Percentiles rank a stretch among this genome's conserved stretches.
These are phyloP conservation scores for Aspergillus cavernicola DNA, from an alignment of 495 filamentous ascomycete species.

Conservation along the genomic window DNA sequence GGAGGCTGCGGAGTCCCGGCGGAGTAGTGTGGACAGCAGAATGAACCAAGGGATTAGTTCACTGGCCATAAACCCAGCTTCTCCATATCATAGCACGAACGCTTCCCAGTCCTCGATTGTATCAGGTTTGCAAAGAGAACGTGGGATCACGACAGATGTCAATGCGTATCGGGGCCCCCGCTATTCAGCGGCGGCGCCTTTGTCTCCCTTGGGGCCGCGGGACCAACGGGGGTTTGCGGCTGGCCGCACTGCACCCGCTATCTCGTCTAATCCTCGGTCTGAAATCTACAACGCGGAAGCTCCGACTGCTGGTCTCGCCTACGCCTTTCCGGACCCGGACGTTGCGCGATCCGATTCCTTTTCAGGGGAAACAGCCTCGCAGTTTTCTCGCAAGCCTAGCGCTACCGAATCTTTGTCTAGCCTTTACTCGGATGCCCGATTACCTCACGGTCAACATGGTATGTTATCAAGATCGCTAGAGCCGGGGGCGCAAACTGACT, in stretches of 20 bases:
- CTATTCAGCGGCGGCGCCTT: conserved; percentile 42
- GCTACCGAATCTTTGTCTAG: conserved; percentile 69
- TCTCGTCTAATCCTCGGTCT: conserved; percentile 71
- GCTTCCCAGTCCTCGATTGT: conserved; percentile 73
- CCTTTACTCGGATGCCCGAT: conserved; percentile 66
- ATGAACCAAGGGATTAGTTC: conserved; percentile 68
- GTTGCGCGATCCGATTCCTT: conserved; percentile 54
- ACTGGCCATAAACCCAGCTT: conserved; percentile 59
- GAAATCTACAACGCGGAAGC: conserved; percentile 76
- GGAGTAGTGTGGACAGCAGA: conserved; percentile 75
- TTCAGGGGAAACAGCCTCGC: conserved; percentile 46
- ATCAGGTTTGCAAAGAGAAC: conserved; percentile 55
- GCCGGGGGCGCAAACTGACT: conserved; percentile 10
- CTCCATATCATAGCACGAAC: conserved; percentile 73
- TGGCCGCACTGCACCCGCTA: conserved; percentile 65
- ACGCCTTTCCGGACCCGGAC: conserved; percentile 78
- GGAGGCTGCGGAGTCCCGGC: conserved; percentile 55
- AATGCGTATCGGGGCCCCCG: conserved; percentile 51
- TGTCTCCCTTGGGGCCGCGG: conserved; percentile 48
- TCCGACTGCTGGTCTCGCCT: conserved; percentile 76
- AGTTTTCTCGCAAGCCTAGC: conserved; percentile 65
- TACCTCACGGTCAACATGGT: conserved; percentile 69
- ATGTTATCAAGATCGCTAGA: conserved; percentile 5
- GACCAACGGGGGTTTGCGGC: conserved; percentile 53
- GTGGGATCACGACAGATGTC: conserved; percentile 46